Conservation (phyloP, 2,329 filamentous ascomycete genomes). For the Aspergillus fijiensis region DNA sequence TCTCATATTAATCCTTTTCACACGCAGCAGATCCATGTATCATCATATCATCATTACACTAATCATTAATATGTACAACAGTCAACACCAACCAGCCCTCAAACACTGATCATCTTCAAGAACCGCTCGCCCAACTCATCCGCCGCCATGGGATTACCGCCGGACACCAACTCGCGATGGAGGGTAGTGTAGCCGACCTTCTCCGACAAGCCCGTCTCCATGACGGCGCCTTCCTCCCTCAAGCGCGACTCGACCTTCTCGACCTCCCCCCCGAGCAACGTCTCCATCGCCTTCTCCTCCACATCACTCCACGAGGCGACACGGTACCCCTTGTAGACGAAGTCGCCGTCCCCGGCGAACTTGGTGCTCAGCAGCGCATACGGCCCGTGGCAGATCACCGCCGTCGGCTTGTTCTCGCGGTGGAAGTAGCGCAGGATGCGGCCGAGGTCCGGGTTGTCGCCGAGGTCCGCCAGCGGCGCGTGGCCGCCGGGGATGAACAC, state of each 20-base stretch:
- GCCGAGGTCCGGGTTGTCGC: conserved; percentile 44
- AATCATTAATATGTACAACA: neutral
- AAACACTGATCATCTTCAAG: conserved; percentile 33
- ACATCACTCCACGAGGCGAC: conserved; percentile 48
- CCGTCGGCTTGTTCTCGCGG: conserved; percentile 43
- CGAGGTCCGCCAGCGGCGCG: conserved; percentile 45
- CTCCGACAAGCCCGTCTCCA: conserved; percentile 45
- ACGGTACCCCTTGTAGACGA: conserved; percentile 49
- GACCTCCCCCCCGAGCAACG: conserved; percentile 44
- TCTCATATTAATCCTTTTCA: no score
- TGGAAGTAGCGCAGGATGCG: conserved; percentile 46
- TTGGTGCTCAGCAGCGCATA: conserved; percentile 48
- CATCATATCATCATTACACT: neutral
- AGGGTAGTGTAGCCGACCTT: conserved; percentile 45
- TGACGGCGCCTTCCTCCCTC: conserved; percentile 43
- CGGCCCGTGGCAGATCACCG: conserved; percentile 49
- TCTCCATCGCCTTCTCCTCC: conserved; percentile 50
- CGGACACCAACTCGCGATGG: conserved; percentile 42
- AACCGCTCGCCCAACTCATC: conserved; percentile 34
- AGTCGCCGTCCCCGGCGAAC: conserved; percentile 33
- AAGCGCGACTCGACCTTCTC: conserved; percentile 44
- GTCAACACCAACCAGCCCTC: neutral
- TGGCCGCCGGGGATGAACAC: conserved; percentile 50
- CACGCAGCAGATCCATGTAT: conserved; percentile 7
- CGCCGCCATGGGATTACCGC: conserved; percentile 36